Percentiles rank a stretch among this genome's conserved stretches.
Evolutionary conservation across 441 rosid genomes (phyloP).

Genomic region (Kokia cookei): DNA sequence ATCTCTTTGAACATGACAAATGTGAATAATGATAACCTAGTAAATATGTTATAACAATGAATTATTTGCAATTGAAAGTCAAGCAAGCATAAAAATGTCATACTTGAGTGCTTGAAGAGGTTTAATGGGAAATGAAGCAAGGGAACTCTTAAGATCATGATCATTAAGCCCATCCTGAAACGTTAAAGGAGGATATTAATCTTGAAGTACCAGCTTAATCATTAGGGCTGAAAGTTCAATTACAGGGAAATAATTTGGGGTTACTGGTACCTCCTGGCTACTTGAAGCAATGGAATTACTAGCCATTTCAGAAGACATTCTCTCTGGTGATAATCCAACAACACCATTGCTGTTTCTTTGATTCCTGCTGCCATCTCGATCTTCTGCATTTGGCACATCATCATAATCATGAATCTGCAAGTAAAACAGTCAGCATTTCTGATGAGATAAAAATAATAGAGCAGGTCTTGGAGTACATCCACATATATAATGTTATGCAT

Average conservation of each 20-base stretch:
- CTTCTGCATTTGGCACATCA: conserved; percentile 45
- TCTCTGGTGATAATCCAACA: conserved; percentile 29
- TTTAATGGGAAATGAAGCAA: conserved; percentile 77
- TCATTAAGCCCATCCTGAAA: conserved; percentile 68
- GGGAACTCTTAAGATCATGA: conserved; percentile 70
- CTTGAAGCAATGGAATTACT: conserved; percentile 47
- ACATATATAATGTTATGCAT: not conserved
- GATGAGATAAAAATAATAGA: conserved; percentile 3
- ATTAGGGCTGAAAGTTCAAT: not conserved
- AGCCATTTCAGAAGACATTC: conserved; percentile 37
- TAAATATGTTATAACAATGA: not conserved
- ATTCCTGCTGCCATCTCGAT: conserved; percentile 37
- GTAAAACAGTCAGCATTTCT: conserved; percentile 13
- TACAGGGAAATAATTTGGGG: conserved; percentile 13
- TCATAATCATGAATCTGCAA: conserved; percentile 78
- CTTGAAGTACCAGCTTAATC: conserved; percentile 13
- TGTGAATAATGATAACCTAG: not conserved
- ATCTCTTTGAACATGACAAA: not conserved
- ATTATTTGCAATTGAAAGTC: not conserved
- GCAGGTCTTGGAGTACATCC: not conserved
- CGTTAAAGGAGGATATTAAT: conserved; percentile 12
- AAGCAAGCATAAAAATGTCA: conserved; percentile 10
- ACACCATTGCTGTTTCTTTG: conserved; percentile 33
- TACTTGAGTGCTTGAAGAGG: conserved; percentile 95
- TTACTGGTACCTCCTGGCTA: conserved; percentile 46